Base-by-base conservation (phyloP, 2,329 filamentous ascomycete genomes). In the Colletotrichum eremochloae region DNA sequence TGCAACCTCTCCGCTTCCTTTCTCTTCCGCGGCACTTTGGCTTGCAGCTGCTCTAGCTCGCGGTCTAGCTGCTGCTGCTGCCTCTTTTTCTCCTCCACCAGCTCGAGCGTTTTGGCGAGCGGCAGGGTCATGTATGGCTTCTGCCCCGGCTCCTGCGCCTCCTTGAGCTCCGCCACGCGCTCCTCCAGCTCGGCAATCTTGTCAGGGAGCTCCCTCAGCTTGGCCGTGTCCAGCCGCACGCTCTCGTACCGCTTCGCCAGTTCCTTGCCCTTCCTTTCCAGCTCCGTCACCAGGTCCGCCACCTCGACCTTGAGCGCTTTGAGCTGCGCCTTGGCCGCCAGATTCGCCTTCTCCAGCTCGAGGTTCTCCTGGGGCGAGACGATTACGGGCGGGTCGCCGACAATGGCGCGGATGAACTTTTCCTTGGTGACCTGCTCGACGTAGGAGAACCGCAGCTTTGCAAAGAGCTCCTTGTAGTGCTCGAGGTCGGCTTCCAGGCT, bases 401-500 rank as follows among this genome's bases (percentile, higher is more conserved):
- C 94, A 76, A 98, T 97, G 75, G 94, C 92, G 76, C 95, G 94
- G 67, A 99, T 92, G 82, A 98, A 98, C 79, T 97, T 97, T 81
- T 99, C 96, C 83, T 98, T 99, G 56, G 96, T 98, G 74, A 98
- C 95, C 85, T 98, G 96, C 83, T 99, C 96, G 77, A 98, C 93
- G 83, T 98, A 98, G 75, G 94, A 97, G 86, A 98, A 98, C 76
- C 96, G 94, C 50, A 98, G 88, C 84, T 99, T 98, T 53, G 94
- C 93, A 82, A 98, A 99, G 29, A 98, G 89, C 82, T 98, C 95
- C 84, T 94, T 94, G 85, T 98, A 98, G 82, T 98, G 95, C 40
- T 88, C 86, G 38, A 98, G 87, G 81, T 98, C 96, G 38, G 93
- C 94, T 75, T 94, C 91, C 9, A 98, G 86, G 24, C 92, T 92